Evolutionary conservation across 352 stramenopile genomes (phyloP), one percentile per base, ranked within the genome.

Genomic region (Sclerospora graminicola): DNA sequence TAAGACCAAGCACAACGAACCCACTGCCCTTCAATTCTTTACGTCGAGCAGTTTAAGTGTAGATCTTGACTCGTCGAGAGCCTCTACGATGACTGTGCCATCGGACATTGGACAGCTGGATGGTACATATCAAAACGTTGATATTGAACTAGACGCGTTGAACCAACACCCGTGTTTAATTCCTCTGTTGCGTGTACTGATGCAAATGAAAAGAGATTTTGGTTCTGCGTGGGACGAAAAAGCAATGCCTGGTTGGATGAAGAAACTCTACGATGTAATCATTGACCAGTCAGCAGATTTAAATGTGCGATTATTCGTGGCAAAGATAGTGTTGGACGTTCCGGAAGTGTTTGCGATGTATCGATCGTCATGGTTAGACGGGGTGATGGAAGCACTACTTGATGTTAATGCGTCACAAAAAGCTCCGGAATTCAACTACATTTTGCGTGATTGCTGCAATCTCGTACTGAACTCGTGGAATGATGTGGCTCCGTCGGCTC

Each of bases 161-260:
- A 89, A 87, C 49, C 56, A 78, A 14, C 75, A 90, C 41, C 63
- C 69, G 13, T 88, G 77, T 43, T 89, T 92, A 73, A 63, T 84
- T 11, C 57, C 74, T 5, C 37, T 92, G 10, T 15, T 89, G 27
- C 64, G 77, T 7, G 70, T 84, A 8, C 52, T 92, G n/a, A 50
- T 86, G 21, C 59, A 85, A 45, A 89, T 92, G 69, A 80, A 89
- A 45, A 40, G 40, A 5, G 70, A 88, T 27, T 92, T 89, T 49
- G 59, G 68, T 9, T 52, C 45, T 9, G 63, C 45, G 9, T 92
- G 81, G 81, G 45, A 50, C 2, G 30, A 42, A 10, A 59, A 46
- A 2, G n/a, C 27, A 1, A 87, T 89, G 77, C 81, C 77, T 15
- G 59, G 54, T 8, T 92, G 81, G 81, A 92, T 92, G 76, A 69